Base-by-base conservation (phyloP, 352 stramenopile species). In the Globisporangium paddicum region DNA sequence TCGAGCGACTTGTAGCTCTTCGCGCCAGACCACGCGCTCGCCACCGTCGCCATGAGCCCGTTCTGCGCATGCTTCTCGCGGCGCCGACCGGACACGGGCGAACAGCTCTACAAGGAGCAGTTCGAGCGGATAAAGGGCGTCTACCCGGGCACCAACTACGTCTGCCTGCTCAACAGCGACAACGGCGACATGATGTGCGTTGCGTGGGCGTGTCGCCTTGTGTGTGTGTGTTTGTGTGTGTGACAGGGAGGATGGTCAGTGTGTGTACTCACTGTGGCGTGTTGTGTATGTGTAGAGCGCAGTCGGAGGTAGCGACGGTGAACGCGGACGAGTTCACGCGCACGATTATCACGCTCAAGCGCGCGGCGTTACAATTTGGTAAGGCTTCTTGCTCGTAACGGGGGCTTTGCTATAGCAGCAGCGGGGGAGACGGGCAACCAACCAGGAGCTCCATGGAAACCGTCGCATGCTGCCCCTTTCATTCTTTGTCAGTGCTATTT, bases 111-210 rank as follows among this genome's bases (percentile, higher is more conserved):
- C 66, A 51, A 86, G 23, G 84, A 90, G 55, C 82, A 92, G 66
- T 90, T 94, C 53, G 78, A 90, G 48, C 77, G 79, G 48, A 85
- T 94, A 48, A 72, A 82, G 48, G 60, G 51, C 49, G 73, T 89
- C 37, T 94, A 86, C 67, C 84, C 82, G 5, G 84, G 85, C 48
- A 95, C 85, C 16, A 75, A 78, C 51, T 95, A 93, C 66, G 71
- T 89, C 32, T 95, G 85, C 68, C 56, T 95, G 50, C 63, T 95
- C 42, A 80, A 91, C 74, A 77, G 72, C 54, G 74, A 82, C 47
- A 89, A 59, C 26, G 85, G 82, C 44, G 83, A 91, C 40, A 86
- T 95, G 63, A 89, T 95, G 82, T 93, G 68, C 68, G 77, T 81
- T 8, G 13, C n/a, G n/a, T n/a, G n/a, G n/a, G n/a, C n/a, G n/a